phyloP scores from a whole-genome alignment of 179 eudicot genomes.

The Amaranthus tricolor region DNA sequence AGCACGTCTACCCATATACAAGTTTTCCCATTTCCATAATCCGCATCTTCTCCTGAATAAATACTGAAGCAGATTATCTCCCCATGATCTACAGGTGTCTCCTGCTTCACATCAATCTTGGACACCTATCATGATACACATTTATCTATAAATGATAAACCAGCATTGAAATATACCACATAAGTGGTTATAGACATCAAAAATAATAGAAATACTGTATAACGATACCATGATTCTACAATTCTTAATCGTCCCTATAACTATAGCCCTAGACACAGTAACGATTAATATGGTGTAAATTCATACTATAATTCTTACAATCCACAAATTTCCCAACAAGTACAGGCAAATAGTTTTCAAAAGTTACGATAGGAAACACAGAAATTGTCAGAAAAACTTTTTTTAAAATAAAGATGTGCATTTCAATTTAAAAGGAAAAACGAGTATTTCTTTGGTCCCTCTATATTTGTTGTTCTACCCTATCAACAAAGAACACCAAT shows the following conservation, averaged over 20 bases:
- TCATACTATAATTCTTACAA: too few relatives aligned
- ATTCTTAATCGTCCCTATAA: neutral
- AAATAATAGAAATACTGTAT: neutral
- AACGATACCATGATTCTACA: neutral
- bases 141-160: conserved; percentile 3
- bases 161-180: conserved; percentile 10
- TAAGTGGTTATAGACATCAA: neutral
- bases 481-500: neutral
- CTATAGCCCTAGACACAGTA: neutral
- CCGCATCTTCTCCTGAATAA: conserved; percentile 71
- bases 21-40: conserved; percentile 80
- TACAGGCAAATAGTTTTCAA: too few relatives aligned
- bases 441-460: too few relatives aligned
- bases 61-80: conserved; percentile 97
- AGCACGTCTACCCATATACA: conserved; percentile 97
- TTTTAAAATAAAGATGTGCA: too few relatives aligned
- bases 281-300: too few relatives aligned
- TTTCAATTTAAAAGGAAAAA: too few relatives aligned
- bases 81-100: conserved; percentile 94
- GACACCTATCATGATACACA: conserved; percentile 57
- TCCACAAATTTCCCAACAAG: neutral
- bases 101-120: conserved; percentile 85
- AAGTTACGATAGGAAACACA: too few relatives aligned
- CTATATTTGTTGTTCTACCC: too few relatives aligned
- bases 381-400: too few relatives aligned